phyloP scores from a whole-genome alignment of 169 alveolate genomes.

The Plasmodium gaboni region DNA sequence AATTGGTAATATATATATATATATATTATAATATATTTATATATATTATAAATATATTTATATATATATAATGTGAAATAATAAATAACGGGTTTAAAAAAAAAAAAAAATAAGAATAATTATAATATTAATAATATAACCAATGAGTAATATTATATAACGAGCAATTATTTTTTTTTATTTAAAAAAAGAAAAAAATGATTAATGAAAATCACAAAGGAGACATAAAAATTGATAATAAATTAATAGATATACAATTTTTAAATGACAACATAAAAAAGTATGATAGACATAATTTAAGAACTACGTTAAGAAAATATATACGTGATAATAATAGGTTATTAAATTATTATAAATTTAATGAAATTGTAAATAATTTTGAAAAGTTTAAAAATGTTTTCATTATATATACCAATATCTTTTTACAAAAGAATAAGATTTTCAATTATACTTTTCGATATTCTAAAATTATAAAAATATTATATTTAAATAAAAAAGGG shows the following conservation, averaged over 20 bases:
- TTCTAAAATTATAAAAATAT: conserved; percentile 38
- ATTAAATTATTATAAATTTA: conserved; percentile 49
- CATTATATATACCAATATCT: conserved; percentile 48
- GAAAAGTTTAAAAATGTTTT: conserved; percentile 59
- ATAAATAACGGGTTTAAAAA: too few species aligned
- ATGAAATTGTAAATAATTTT: conserved; percentile 66
- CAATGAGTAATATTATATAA: too few species aligned
- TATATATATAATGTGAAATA: too few species aligned
- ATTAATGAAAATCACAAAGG: conserved; percentile 5
- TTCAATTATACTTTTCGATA: conserved; percentile 56
- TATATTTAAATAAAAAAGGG: conserved; percentile 58
- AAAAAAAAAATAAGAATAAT: too few species aligned
- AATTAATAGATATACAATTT: conserved; percentile 12
- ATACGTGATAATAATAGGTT: conserved; percentile 65
- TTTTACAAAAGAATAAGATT: conserved; percentile 38
- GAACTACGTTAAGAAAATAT: conserved; percentile 60
- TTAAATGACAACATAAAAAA: conserved; percentile 44
- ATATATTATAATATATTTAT: too few species aligned
- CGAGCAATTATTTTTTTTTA: too few species aligned
- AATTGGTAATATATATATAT: too few species aligned
- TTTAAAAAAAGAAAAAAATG: not conserved
- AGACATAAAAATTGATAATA: conserved; percentile 37
- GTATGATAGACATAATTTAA: conserved; percentile 60
- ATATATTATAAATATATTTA: too few species aligned
- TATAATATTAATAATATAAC: too few species aligned